phyloP scores from a whole-genome alignment of 1,284 basidiomycete species.

The Leccinum pachyderme region DNA sequence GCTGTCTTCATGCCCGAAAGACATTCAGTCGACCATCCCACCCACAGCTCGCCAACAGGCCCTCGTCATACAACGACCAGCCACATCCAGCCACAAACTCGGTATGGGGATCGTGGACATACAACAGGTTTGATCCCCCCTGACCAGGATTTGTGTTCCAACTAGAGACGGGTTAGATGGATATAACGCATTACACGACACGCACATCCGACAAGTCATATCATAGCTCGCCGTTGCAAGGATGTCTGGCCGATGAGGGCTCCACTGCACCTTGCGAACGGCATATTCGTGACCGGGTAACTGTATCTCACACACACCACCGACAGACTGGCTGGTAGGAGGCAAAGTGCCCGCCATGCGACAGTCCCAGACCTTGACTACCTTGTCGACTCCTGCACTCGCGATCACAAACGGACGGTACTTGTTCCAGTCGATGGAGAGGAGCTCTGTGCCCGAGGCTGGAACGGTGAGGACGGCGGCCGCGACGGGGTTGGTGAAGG shows the following conservation, averaged over 20 bases:
- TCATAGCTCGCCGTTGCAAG: conserved; percentile 90
- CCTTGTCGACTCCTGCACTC: conserved; percentile 79
- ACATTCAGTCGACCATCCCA: conserved; percentile 89
- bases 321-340: conserved; percentile 50
- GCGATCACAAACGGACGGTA: conserved; percentile 80
- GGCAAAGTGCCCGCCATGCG: conserved; percentile 65
- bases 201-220: conserved; percentile 92
- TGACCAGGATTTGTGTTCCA: conserved; percentile 60
- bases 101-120: conserved; percentile 84
- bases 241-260: conserved; percentile 70
- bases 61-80: conserved; percentile 89
- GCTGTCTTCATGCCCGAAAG: conserved; percentile 51
- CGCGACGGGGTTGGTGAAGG: conserved; percentile 61
- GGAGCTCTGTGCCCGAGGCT: conserved; percentile 67
- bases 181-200: conserved; percentile 17
- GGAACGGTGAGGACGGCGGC: conserved; percentile 69
- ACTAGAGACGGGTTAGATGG: conserved; percentile 35
- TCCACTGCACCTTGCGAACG: conserved; percentile 79
- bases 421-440: conserved; percentile 92
- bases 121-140: conserved; percentile 55
- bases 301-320: conserved; percentile 65
- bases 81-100: conserved; percentile 93
- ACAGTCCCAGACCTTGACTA: conserved; percentile 82
- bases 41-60: conserved; percentile 80
- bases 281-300: conserved; percentile 81